phyloP scores from a whole-genome alignment of 352 stramenopile genomes.

The Blastocystis sp. region DNA sequence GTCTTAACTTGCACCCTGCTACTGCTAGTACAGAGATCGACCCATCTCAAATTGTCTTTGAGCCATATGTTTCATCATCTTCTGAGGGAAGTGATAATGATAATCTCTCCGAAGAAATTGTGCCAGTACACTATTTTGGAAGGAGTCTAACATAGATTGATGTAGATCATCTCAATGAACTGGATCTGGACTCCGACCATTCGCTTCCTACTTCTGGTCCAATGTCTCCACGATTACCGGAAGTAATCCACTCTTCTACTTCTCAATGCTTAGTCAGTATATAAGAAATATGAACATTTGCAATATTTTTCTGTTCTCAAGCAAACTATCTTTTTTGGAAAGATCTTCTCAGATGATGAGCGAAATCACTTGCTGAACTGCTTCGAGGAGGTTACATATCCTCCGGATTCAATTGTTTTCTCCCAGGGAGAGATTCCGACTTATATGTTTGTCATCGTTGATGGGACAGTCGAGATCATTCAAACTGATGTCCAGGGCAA shows the following conservation, averaged over 20 bases:
- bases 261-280: neutral
- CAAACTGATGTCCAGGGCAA: slow-evolving; percentile 36
- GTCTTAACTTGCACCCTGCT: neutral
- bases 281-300: slow-evolving; percentile 14
- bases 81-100: slow-evolving; percentile 33
- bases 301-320: slow-evolving; percentile 36
- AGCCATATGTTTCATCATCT: slow-evolving; percentile 45
- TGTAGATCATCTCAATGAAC: slow-evolving; percentile 23
- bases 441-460: slow-evolving; percentile 26
- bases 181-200: slow-evolving; percentile 31
- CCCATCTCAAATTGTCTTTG: neutral
- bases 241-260: neutral
- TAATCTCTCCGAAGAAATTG: slow-evolving; percentile 28
- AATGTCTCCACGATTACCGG: neutral
- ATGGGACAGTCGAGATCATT: slow-evolving; percentile 38
- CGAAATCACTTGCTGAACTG: neutral
- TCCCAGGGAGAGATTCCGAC: slow-evolving; percentile 17
- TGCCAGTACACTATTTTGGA: neutral
- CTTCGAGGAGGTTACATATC: slow-evolving; percentile 14
- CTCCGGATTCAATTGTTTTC: slow-evolving; percentile 34
- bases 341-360: slow-evolving; percentile 17
- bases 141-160: slow-evolving; percentile 6
- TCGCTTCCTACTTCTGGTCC: neutral
- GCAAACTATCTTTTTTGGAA: slow-evolving; percentile 25
- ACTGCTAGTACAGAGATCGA: neutral